A percentile compares a stretch with the other conserved stretches of the same genome.
Conservation (phyloP, 768 basidiomycete genomes). For the Leccinum boreale region DNA sequence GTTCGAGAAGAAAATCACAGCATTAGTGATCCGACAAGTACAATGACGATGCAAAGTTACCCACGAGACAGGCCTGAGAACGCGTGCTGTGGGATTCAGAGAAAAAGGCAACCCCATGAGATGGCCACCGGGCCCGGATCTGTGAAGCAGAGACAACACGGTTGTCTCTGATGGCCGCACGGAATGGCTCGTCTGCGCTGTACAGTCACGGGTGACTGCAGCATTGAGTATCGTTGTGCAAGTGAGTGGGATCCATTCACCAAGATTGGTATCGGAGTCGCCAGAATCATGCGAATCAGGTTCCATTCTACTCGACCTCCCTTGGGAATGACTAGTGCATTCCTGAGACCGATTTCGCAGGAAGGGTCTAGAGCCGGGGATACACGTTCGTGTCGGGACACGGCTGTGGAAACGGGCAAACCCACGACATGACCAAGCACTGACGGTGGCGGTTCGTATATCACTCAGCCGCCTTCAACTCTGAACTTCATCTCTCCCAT, state of each 20-base stretch:
- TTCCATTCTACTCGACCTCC: not conserved
- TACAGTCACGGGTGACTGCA: slow-evolving; percentile 14
- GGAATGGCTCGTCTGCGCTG: slow-evolving; percentile 31
- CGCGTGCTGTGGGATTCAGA: not conserved
- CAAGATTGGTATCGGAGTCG: not conserved
- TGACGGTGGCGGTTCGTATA: slow-evolving; percentile 18
- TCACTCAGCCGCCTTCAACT: slow-evolving; percentile 8
- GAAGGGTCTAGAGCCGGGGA: not conserved
- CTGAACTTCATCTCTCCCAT: slow-evolving; percentile 29
- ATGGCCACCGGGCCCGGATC: not conserved
- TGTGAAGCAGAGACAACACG: slow-evolving; percentile 7
- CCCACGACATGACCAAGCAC: slow-evolving; percentile 15
- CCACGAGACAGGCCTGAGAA: not conserved
- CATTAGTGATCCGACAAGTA: not conserved
- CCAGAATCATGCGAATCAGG: no score
- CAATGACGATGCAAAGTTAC: not conserved
- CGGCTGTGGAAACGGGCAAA: slow-evolving; percentile 18
- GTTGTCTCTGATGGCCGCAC: slow-evolving; percentile 24
- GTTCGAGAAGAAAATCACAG: not conserved
- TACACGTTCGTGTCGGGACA: slow-evolving; percentile 13
- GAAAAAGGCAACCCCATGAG: not conserved
- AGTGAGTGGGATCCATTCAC: no score
- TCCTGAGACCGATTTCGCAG: not conserved
- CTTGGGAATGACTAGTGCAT: not conserved
- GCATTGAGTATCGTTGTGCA: no score